Conservation (phyloP, 2,329 filamentous ascomycete species). For the Aspergillus brunneoviolaceus region DNA sequence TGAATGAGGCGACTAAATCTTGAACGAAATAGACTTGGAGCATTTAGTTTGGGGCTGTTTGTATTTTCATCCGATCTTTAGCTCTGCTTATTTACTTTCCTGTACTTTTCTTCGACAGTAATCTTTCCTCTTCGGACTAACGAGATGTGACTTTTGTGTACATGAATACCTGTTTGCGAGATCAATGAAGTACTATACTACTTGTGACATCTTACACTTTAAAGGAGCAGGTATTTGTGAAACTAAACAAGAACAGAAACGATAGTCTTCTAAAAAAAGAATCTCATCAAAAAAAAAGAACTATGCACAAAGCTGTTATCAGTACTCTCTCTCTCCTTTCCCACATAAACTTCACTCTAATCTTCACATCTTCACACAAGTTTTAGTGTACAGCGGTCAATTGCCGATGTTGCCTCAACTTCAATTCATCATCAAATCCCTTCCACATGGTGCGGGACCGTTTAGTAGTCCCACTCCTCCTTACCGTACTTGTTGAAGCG, state of each 20-base stretch:
- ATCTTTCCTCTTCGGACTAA: constrained; percentile 16
- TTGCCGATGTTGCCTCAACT: constrained; percentile 14
- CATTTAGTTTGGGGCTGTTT: constrained; percentile 22
- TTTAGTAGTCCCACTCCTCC: constrained; percentile 67
- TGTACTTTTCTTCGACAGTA: constrained; percentile 19
- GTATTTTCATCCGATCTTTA: constrained; percentile 13
- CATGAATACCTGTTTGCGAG: constrained; percentile 11
- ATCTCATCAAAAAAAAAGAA: constrained; percentile 27
- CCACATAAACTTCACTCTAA: constrained; percentile 14
- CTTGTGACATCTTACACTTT: constrained; percentile 3
- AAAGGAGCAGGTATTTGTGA: constrained; percentile 15
- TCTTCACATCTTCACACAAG: constrained; percentile 18
- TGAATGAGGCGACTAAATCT: constrained; percentile 45
- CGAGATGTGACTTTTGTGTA: constrained; percentile 21
- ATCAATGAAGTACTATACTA: constrained; percentile 3
- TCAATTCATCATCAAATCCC: constrained; percentile 14
- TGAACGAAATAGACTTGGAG: constrained; percentile 18
- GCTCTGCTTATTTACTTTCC: constrained; percentile 12
- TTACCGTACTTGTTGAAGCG: constrained; percentile 99
- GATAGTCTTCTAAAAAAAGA: constrained; percentile 26
- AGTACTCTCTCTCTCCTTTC: constrained; percentile 19
- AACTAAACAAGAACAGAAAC: constrained; percentile 16
- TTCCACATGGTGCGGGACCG: constrained; percentile 11
- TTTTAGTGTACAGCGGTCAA: constrained; percentile 37
- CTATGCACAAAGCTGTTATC: constrained; percentile 35